Base-by-base conservation (phyloP, 768 basidiomycete genomes). In the Saitozyma sp. region DNA sequence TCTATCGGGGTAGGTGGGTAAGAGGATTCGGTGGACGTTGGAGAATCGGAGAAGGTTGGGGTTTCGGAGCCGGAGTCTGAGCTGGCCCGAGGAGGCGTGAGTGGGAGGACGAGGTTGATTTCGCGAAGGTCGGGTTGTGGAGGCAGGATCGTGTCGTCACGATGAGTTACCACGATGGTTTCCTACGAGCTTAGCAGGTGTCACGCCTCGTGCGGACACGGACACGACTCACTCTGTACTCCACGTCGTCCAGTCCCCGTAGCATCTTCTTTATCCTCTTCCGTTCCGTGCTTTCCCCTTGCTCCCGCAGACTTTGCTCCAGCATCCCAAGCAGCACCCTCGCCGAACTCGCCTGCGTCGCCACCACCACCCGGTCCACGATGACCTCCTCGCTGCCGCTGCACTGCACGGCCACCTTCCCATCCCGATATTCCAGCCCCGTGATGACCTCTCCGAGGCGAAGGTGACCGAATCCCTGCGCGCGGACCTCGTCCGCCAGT, bases 301-400 rank as follows among this genome's bases (percentile, higher is more conserved):
- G 4, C 3, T 54, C 38, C 16, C 19, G 17, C 29, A 79, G 52
- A 19, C 51, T 56, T 9, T 56, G 46, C 29, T 66, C 59, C 19
- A 75, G 59, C 53, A 64, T 81, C 0, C 78, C 74, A 13, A 90
- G 78, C 6, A 90, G 78, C 6, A 82, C 81, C 13, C 81, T 77
- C 13, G 87, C 88, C 38, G 85, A 84, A 53, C 84, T 84, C 7
- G 89, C 89, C 74, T 90, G 89, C 0, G 89, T 90, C 6, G 88
- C 89, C 54, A 90, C 82, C 7, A 90, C 79, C 61, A 92, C 78
- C 71, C 88, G 86, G 54, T 85, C 83, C 69, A 90, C 90, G 8
- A 43, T 9, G 9, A 73, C 42, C 16, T 64, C 59, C 7, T 69
- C 65, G 6, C 54, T 58, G 5, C 50, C 48, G 13, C 50, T 37